These are phyloP conservation scores for Ogataea henricii DNA, from an alignment of 805 yeast species.

Conservation along the genomic window DNA sequence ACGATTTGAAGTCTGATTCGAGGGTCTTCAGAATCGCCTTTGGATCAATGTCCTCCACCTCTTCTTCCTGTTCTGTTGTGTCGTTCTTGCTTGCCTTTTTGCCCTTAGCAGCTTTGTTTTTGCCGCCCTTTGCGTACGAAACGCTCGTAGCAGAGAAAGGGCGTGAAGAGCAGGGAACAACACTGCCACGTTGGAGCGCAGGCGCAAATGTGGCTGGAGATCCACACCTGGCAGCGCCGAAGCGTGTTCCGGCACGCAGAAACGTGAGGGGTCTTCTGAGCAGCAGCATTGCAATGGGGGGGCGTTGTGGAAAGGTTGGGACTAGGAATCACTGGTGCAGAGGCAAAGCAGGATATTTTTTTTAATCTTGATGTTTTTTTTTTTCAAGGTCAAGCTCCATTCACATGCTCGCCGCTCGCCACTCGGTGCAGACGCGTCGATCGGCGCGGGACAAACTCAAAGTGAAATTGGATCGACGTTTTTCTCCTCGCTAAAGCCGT, in stretches of 20 bases:
- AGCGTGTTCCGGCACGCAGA: neutral
- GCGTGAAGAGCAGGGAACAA: neutral
- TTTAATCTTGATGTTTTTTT: neutral
- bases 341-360: neutral
- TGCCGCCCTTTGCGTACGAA: constrained; percentile 9
- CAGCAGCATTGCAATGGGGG: too few species aligned
- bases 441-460: neutral
- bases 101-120: constrained; percentile 17
- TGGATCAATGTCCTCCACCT: constrained; percentile 31
- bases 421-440: neutral
- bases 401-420: too few species aligned
- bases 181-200: neutral
- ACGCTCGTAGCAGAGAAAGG: neutral
- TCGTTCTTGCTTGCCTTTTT: constrained; percentile 12
- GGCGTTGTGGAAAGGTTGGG: too few species aligned
- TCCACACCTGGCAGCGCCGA: neutral
- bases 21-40: constrained; percentile 40
- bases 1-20: constrained; percentile 45
- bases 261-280: neutral
- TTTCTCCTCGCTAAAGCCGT: too few species aligned
- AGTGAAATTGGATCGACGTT: too few species aligned
- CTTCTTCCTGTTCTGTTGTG: constrained; percentile 14
- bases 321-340: too few species aligned
- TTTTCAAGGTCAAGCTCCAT: too few species aligned
- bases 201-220: neutral